phyloP scores from a whole-genome alignment of 345 rosid genomes.

The Schrenkiella parvula region DNA sequence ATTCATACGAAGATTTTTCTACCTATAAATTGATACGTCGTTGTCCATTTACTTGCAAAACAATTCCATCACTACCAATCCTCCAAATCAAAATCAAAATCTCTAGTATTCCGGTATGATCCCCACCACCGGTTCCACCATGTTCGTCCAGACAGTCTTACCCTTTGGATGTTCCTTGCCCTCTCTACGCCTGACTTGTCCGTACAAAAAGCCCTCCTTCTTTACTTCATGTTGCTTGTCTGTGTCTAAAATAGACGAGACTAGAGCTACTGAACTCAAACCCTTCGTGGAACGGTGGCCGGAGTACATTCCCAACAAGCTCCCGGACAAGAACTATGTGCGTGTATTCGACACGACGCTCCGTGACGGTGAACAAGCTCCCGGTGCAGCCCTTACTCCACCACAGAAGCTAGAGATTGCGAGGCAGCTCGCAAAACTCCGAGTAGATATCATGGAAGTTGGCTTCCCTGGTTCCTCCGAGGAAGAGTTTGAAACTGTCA shows the following conservation, averaged over 20 bases:
- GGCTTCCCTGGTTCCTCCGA: slow-evolving; percentile 81
- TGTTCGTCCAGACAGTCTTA: not conserved
- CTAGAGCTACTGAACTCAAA: slow-evolving; percentile 9
- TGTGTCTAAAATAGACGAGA: not conserved
- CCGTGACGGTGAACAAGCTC: slow-evolving; percentile 96
- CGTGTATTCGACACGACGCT: slow-evolving; percentile 91
- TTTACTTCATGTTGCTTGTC: slow-evolving; percentile 22
- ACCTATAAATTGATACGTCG: too few species aligned
- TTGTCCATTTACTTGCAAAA: too few species aligned
- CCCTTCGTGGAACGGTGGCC: slow-evolving; percentile 39
- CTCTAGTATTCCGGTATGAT: not conserved
- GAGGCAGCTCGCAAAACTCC: slow-evolving; percentile 69
- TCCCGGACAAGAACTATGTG: slow-evolving; percentile 62
- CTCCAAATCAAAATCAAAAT: not conserved
- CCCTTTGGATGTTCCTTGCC: not conserved
- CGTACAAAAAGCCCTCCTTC: slow-evolving; percentile 10
- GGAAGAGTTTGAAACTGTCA: slow-evolving; percentile 75
- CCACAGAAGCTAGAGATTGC: slow-evolving; percentile 82
- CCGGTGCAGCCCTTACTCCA: slow-evolving; percentile 84
- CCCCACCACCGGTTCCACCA: not conserved
- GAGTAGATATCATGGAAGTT: slow-evolving; percentile 87
- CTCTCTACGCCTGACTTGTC: slow-evolving; percentile 4
- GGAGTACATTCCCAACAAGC: slow-evolving; percentile 53
- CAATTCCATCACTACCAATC: too few species aligned
- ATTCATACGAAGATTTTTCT: too few species aligned